Percentiles rank a stretch among this genome's conserved stretches.
phyloP scores from a whole-genome alignment of 2,329 filamentous ascomycete species.

The Neonectria sp. region DNA sequence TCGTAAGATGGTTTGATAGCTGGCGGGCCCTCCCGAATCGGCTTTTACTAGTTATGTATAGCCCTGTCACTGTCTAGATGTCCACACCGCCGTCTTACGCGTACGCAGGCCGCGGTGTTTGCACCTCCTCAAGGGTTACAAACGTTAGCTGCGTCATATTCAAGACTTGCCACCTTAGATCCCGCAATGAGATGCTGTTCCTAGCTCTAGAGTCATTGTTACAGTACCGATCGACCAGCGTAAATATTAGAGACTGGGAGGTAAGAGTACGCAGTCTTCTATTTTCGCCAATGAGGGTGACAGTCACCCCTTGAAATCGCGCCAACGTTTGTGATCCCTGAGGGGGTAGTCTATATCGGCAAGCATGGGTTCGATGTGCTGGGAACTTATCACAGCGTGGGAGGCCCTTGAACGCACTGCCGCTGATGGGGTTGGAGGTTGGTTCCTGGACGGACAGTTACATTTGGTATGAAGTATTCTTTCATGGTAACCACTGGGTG shows the following conservation, averaged over 20 bases:
- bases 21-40: background rate
- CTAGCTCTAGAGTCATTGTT: too few relatives aligned
- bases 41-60: background rate
- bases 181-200: too few relatives aligned
- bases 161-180: too few relatives aligned
- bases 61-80: background rate
- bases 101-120: too few relatives aligned
- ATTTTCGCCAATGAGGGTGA: too few relatives aligned
- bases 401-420: background rate
- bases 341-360: too few relatives aligned
- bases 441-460: background rate
- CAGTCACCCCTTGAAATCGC: too few relatives aligned
- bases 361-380: background rate
- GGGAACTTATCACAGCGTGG: background rate
- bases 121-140: too few relatives aligned
- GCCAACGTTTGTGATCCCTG: too few relatives aligned
- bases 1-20: background rate
- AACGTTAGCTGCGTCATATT: too few relatives aligned
- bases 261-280: background rate
- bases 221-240: too few relatives aligned
- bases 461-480: background rate
- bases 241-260: too few relatives aligned
- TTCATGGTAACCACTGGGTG: background rate
- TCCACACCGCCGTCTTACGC: slow-evolving; percentile 5
- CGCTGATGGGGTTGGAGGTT: background rate